Base-by-base conservation (phyloP, 2,329 filamentous ascomycete species). In the Botrytis porri region DNA sequence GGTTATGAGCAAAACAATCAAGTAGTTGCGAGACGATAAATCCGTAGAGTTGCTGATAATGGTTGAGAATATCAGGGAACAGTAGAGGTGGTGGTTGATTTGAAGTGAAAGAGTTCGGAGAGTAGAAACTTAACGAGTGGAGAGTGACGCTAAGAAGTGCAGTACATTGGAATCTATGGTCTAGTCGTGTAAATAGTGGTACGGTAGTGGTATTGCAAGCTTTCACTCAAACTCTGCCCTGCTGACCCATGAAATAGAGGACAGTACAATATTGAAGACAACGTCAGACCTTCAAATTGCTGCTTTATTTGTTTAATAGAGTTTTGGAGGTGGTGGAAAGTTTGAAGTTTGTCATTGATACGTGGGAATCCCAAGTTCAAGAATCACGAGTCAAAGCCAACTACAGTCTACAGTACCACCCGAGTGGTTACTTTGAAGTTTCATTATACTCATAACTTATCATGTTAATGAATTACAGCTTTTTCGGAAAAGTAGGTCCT, bases 191-290 rank as follows among this genome's bases (percentile, higher is more conserved):
- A 57, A 57, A 57, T 57, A 29, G 51, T 57, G 51, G 51, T 54
- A 54, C 48, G n/a, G 25, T 41, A 39, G 63, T 66, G 48, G 48
- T 32, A 37, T 29, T 29, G 35, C 65, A 67, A 67, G 65, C 65
- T 54, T 57, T 57, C 48, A 67, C 16, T 32, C 29, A 32, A 57
- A 57, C 29, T 57, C 35, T 67, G 65, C 65, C 65, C 65, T 67
- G 65, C 65, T 67, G 65, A 67, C 65, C n/a, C 48, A 67, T 57
- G 48, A 67, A 67, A 41, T 16, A 51, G 20, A 66, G 32, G 63
- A 51, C n/a, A n/a, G 45, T 9, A 39, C 10, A 48, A 65, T 29
- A 48, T 41, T 8, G n/a, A 20, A 63, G 57, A 60, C 32, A 60
- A 61, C 59, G 7, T 39, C 59, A 39, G 59, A 39, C 32, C 39